Percentiles rank a stretch among this genome's conserved stretches.
Conservation (phyloP, 352 stramenopile species). For the Globisporangium polare region DNA sequence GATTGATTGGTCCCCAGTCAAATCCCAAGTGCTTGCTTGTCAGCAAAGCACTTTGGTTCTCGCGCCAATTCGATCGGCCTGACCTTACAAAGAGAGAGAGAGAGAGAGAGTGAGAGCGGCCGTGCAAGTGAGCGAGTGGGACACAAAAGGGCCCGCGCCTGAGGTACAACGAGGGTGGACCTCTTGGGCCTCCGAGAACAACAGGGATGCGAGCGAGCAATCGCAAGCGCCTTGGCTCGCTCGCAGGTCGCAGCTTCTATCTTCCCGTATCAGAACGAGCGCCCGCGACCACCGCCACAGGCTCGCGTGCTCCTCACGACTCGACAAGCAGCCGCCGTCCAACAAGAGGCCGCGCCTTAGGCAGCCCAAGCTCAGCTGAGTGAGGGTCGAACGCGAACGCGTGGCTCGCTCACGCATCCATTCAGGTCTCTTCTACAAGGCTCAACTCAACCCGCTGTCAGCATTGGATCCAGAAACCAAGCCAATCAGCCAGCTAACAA, state of each 20-base stretch:
- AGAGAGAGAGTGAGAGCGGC: background rate
- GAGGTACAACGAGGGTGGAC: background rate
- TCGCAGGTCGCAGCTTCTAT: background rate
- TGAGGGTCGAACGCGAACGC: background rate
- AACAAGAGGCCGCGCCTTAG: too few relatives aligned
- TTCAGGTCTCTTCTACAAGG: background rate
- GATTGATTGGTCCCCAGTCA: background rate
- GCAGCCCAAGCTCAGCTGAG: background rate
- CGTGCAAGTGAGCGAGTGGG: background rate
- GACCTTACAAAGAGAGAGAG: background rate
- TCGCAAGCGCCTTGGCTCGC: background rate
- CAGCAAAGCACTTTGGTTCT: background rate
- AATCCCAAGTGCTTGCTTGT: background rate
- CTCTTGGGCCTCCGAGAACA: background rate
- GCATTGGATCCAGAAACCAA: background rate
- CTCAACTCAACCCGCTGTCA: background rate
- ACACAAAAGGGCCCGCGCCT: background rate
- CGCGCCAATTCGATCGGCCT: background rate
- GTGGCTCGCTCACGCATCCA: too few relatives aligned
- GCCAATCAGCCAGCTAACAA: background rate
- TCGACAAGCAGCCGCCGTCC: background rate
- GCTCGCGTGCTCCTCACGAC: background rate
- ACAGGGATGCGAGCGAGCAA: background rate
- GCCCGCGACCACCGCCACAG: background rate
- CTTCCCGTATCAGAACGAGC: background rate